These are phyloP conservation scores for Selenicereus undatus DNA, from an alignment of 148 eudicot species.

Conservation along the genomic window DNA sequence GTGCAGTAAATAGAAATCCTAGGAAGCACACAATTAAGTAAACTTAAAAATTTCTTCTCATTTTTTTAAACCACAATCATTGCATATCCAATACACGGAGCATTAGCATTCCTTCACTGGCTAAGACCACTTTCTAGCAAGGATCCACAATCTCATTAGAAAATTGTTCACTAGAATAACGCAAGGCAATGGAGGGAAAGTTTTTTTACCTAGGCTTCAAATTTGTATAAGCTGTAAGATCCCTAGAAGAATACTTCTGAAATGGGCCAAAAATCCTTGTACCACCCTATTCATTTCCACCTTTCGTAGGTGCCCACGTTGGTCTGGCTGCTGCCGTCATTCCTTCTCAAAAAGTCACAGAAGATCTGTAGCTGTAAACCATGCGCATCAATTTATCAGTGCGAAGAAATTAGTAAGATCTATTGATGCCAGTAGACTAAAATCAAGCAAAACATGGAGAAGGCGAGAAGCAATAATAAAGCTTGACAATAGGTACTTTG, in stretches of 20 bases:
- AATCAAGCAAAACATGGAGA: not conserved
- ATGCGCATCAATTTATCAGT: not conserved
- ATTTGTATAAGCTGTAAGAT: slow-evolving; percentile 85
- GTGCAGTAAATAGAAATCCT: not conserved
- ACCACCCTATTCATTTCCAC: slow-evolving; percentile 98
- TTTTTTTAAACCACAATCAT: not conserved
- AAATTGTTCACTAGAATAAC: not conserved
- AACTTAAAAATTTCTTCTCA: not conserved
- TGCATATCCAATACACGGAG: not conserved
- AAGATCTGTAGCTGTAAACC: not conserved
- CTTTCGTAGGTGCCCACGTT: slow-evolving; percentile 99
- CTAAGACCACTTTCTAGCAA: not conserved
- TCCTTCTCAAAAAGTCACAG: slow-evolving; percentile 18
- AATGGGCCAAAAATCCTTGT: slow-evolving; percentile 94
- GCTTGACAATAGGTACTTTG: too few relatives aligned
- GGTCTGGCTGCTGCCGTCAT: slow-evolving; percentile 99
- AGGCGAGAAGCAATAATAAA: not conserved
- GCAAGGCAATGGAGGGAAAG: not conserved
- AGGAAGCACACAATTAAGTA: not conserved
- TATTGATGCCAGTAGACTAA: not conserved
- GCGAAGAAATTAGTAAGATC: not conserved
- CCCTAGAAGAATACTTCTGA: slow-evolving; percentile 95
- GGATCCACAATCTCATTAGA: not conserved
- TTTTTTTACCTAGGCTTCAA: slow-evolving; percentile 68
- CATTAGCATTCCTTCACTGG: not conserved